Percentiles rank a stretch among this genome's conserved stretches.
Evolutionary conservation across 176 grass and related monocot species (phyloP).

Genomic region (Elaeis guineensis): DNA sequence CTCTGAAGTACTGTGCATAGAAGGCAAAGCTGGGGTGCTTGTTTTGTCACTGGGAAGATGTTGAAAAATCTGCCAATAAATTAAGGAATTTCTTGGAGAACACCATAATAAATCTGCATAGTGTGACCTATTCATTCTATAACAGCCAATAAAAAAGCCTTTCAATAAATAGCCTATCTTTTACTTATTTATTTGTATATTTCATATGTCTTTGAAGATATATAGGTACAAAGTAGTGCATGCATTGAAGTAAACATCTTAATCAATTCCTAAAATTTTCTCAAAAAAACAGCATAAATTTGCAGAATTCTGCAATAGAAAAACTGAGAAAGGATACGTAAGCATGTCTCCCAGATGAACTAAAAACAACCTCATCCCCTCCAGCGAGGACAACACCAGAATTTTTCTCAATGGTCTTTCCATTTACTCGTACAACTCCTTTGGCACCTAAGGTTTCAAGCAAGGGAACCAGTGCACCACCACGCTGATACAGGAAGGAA

Average conservation of each 20-base stretch:
- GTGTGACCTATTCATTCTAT: too few relatives aligned
- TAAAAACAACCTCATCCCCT: constrained; percentile 91
- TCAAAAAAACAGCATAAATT: neutral
- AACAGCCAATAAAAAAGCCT: too few relatives aligned
- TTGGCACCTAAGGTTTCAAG: constrained; percentile 70
- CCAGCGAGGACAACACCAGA: constrained; percentile 51
- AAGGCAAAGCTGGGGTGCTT: constrained; percentile 37
- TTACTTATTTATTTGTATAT: too few relatives aligned
- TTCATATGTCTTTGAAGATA: too few relatives aligned
- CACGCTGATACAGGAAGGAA: constrained; percentile 23
- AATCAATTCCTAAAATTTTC: too few relatives aligned
- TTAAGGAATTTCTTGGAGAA: constrained; percentile 42
- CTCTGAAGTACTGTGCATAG: constrained; percentile 11
- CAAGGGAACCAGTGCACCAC: constrained; percentile 24
- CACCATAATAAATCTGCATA: too few relatives aligned
- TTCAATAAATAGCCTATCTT: too few relatives aligned
- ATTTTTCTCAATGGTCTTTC: constrained; percentile 75
- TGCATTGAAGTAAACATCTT: too few relatives aligned
- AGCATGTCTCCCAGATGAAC: constrained; percentile 56
- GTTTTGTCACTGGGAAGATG: constrained; percentile 64
- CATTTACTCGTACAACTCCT: constrained; percentile 74
- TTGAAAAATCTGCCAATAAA: constrained; percentile 69
- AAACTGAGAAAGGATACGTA: constrained; percentile 62
- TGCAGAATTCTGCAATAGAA: neutral
- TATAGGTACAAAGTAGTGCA: too few relatives aligned